Evolutionary conservation across 345 rosid species (phyloP), one percentile per base, ranked within the genome.

Genomic region (Viola odorata): DNA sequence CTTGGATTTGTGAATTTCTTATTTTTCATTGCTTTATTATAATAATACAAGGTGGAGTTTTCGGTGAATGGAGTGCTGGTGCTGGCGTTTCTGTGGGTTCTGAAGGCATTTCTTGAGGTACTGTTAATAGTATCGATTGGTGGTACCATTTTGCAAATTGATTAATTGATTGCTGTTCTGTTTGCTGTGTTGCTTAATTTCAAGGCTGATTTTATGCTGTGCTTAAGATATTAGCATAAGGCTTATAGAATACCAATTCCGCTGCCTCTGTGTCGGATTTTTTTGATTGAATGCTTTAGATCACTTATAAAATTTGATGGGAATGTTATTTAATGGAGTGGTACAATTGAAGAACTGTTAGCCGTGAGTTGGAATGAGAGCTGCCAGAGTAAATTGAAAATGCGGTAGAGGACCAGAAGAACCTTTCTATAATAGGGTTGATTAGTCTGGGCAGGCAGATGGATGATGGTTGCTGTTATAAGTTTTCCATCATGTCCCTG

Each of bases 91-190:
- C 65, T 92, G 77, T 87, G 98, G 98, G 68, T 91, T 61, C 66
- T 85, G 78, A 91, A 85, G 75, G 98, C 95, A 41, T 87, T 91
- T 78, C 95, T 91, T 55, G 95, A 89, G 96, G 98, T 87, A 78
- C 75, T 10, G 1, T 56, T 7, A 8, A 16, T 12, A 37, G 3
- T 53, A 23, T 0, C 16, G 4, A 17, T 53, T 36, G 6, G 13
- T 53, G 11, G 6, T 13, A 8, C 15, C 14, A 37, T 32, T 36
- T 36, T 17, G 32, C 32, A 23, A 23, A 23, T 23, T 23, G 32
- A 23, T 7, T 64, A 13, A 3, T 45, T 45, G 12, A 14, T 45
- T 5, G 5, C 11, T 0, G 50, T 45, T 45, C 12, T 52, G 16
- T 16, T 52, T 52, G 55, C 37, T n/a, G 53, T 50, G 53, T 42